phyloP scores from a whole-genome alignment of 2,329 filamentous ascomycete genomes.

The Shiraia sp. region DNA sequence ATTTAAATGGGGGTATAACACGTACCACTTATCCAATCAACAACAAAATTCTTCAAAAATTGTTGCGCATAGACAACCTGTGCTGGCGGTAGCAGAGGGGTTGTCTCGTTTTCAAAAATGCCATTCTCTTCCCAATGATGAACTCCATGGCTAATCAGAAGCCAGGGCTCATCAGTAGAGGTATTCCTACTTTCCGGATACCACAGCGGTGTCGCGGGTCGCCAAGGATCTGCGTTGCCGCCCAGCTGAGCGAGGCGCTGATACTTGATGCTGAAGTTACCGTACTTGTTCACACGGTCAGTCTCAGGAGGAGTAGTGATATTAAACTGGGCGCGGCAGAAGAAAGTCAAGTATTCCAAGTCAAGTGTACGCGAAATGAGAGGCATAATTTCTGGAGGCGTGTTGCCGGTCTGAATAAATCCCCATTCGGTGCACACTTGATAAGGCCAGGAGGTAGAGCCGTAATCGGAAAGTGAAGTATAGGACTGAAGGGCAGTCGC shows the following conservation, averaged over 20 bases:
- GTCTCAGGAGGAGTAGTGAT: slow-evolving; percentile 66
- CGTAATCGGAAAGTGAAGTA: slow-evolving; percentile 22
- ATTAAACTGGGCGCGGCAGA: slow-evolving; percentile 72
- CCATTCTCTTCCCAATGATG: slow-evolving; percentile 83
- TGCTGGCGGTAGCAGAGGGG: slow-evolving; percentile 59
- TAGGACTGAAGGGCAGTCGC: slow-evolving; percentile 30
- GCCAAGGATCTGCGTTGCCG: slow-evolving; percentile 80
- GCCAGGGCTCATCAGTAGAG: slow-evolving; percentile 68
- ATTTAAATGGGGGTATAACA: background rate
- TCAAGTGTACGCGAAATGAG: slow-evolving; percentile 73
- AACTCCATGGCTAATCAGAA: slow-evolving; percentile 73
- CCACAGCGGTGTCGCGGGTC: slow-evolving; percentile 71
- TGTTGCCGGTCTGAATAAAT: slow-evolving; percentile 74
- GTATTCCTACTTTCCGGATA: slow-evolving; percentile 62
- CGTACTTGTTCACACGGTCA: slow-evolving; percentile 73
- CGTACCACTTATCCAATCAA: slow-evolving; percentile 64
- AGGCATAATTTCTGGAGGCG: slow-evolving; percentile 66
- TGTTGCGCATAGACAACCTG: slow-evolving; percentile 63
- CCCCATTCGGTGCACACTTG: slow-evolving; percentile 67
- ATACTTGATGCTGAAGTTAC: slow-evolving; percentile 73
- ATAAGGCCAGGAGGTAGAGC: slow-evolving; percentile 57
- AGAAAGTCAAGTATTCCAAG: slow-evolving; percentile 62
- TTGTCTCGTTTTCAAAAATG: slow-evolving; percentile 66
- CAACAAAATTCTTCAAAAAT: slow-evolving; percentile 64
- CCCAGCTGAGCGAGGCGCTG: slow-evolving; percentile 77